These are phyloP conservation scores for Fusarium stilboides DNA, from an alignment of 2,329 filamentous ascomycete genomes.

Conservation along the genomic window DNA sequence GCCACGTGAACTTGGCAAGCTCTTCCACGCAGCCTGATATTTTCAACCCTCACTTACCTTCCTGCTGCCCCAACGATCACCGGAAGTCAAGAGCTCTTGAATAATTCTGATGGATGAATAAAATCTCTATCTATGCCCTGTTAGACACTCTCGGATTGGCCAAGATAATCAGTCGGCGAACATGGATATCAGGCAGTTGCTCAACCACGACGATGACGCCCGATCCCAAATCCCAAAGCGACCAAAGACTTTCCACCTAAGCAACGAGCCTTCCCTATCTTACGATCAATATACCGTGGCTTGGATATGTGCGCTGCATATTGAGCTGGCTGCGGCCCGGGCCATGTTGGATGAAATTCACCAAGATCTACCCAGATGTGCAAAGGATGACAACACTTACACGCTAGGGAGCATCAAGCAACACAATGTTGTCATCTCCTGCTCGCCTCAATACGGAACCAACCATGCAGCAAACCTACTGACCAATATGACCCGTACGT, in stretches of 20 bases:
- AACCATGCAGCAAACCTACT: not conserved
- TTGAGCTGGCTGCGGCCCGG: constrained; percentile 48
- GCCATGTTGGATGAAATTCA: constrained; percentile 51
- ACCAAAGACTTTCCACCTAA: not conserved
- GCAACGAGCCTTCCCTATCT: not conserved
- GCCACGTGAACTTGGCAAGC: too few species aligned
- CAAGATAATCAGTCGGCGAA: not conserved
- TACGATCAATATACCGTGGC: constrained; percentile 49
- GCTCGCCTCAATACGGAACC: constrained; percentile 44
- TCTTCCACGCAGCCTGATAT: too few species aligned
- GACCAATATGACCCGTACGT: not conserved
- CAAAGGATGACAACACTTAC: constrained; percentile 48
- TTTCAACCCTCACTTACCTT: too few species aligned
- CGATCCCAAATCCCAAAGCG: not conserved
- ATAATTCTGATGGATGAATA: too few species aligned
- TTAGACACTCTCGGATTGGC: too few species aligned
- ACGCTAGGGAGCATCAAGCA: constrained; percentile 37
- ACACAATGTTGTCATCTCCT: constrained; percentile 49
- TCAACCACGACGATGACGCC: not conserved
- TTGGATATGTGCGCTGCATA: constrained; percentile 51
- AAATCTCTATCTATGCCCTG: too few species aligned
- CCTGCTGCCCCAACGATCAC: too few species aligned
- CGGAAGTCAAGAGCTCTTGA: too few species aligned
- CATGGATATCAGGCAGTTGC: not conserved
- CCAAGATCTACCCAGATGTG: not conserved